Base-by-base conservation (phyloP, 2,329 filamentous ascomycete species). In the Proliferodiscus dingleyae region DNA sequence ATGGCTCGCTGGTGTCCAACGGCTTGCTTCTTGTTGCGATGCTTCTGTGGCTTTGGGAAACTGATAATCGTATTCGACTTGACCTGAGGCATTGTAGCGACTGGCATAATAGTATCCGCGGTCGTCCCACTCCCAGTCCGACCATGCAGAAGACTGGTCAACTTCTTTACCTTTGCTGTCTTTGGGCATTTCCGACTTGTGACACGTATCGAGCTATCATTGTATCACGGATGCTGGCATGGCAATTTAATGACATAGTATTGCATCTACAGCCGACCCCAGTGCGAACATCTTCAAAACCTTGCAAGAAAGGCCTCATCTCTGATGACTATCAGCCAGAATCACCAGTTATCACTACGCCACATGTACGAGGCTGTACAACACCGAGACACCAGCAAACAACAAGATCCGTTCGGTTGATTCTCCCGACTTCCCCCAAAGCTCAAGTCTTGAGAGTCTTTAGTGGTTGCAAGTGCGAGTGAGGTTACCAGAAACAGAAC, bases 61-160 rank as follows among this genome's bases (percentile, higher is more conserved):
- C 5, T 23, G 33, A 10, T 47, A 47, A 9, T 42, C 34, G n/a
- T 47, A 47, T 21, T 47, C 33, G 5, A 34, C 7, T 28, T 39
- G 10, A 8, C 45, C 45, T 18, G 32, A 23, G 9, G 45, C 18
- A 21, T 26, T 28, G 26, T 36, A 41, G 10, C 51, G 37, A n/a
- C 21, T 40, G 11, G 36, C 23, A 29, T 45, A 50, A 15, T 36
- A 43, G 18, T 28, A 43, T n/a, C 50, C 50, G 18, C 22, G 26
- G 11, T 41, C 15, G 28, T 55, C 46, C 41, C 38, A 53, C 6
- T 28, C 34, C 42, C 43, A 45, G 4, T 51, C 40, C 5, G 48
- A 50, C 50, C 53, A 53, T 24, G 21, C 19, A 13, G 43, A 49
- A 4, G 50, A 43, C 16, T 34, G 16, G 18, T 53, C 47, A 28